Conservation (phyloP, 2,329 filamentous ascomycete species). For the Aspergillus ochraceoroseus region DNA sequence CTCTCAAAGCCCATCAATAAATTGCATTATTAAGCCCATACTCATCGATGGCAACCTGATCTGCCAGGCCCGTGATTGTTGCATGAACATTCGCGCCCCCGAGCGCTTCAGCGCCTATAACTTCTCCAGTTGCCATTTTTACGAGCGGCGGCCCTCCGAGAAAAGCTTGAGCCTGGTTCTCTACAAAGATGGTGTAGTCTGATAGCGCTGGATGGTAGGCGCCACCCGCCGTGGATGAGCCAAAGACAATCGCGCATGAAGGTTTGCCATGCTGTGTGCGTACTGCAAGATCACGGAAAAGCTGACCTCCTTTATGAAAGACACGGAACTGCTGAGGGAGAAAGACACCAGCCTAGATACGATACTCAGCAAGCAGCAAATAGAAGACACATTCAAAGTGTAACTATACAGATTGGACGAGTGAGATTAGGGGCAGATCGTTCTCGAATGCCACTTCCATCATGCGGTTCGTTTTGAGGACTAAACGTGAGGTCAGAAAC, state of each 20-base stretch:
- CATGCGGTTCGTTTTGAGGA: constrained; percentile 38
- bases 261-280: constrained; percentile 38
- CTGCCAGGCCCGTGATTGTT: constrained; percentile 41
- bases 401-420: constrained; percentile 40
- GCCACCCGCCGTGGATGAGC: constrained; percentile 43
- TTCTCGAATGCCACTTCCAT: constrained; percentile 41
- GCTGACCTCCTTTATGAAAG: constrained; percentile 44
- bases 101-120: constrained; percentile 41
- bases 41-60: constrained; percentile 45
- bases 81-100: constrained; percentile 44
- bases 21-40: constrained; percentile 17
- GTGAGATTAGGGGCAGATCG: constrained; percentile 38
- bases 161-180: constrained; percentile 45
- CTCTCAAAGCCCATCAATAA: too few relatives aligned
- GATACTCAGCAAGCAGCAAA: too few relatives aligned
- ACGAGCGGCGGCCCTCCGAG: constrained; percentile 45
- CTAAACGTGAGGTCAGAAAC: too few relatives aligned
- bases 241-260: constrained; percentile 45
- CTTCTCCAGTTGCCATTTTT: constrained; percentile 47
- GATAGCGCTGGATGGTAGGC: constrained; percentile 43
- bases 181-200: constrained; percentile 44
- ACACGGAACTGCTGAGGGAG: constrained; percentile 45
- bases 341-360: constrained; percentile 39
- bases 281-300: constrained; percentile 42
- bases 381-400: too few relatives aligned